Evolutionary conservation across 2,329 filamentous ascomycete genomes (phyloP).

Genomic region (Arthrobotrys pseudoclavata): DNA sequence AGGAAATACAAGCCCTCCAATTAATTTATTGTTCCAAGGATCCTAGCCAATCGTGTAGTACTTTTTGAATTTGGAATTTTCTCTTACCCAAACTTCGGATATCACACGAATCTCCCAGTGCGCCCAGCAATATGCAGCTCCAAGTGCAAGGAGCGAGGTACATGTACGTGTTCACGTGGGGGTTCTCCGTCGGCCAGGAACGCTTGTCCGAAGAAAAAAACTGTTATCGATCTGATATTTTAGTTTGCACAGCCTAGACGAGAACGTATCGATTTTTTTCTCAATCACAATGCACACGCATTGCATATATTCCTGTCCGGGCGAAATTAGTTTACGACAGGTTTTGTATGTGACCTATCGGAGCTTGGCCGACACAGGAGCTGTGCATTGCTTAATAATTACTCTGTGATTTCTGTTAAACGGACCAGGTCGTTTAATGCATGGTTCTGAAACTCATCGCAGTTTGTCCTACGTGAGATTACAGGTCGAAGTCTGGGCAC

Average conservation of each 20-base stretch:
- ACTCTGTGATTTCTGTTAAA: neutral
- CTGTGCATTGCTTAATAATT: neutral
- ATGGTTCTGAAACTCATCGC: conserved; percentile 30
- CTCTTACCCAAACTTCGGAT: neutral
- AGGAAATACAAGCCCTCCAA: neutral
- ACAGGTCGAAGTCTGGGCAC: neutral
- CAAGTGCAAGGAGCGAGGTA: conserved; percentile 16
- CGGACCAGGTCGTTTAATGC: conserved; percentile 1
- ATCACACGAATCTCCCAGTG: conserved; percentile 24
- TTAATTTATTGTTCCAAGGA: neutral
- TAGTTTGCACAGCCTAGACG: neutral
- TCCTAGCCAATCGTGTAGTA: conserved; percentile 6
- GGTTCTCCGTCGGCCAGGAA: conserved; percentile 30
- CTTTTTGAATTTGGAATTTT: neutral
- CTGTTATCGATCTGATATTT: conserved; percentile 11
- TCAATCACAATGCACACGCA: conserved; percentile 8
- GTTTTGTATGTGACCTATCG: conserved; percentile 34
- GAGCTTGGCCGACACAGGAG: conserved; percentile 31
- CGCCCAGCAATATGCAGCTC: conserved; percentile 37
- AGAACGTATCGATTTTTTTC: conserved; percentile 9
- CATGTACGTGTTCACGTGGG: conserved; percentile 43
- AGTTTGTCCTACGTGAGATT: conserved; percentile 32
- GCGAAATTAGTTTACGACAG: conserved; percentile 22
- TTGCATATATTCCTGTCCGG: conserved; percentile 30
- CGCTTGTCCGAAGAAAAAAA: conserved; percentile 20